Conservation (phyloP, 768 basidiomycete species). For the Boletellus ananas region DNA sequence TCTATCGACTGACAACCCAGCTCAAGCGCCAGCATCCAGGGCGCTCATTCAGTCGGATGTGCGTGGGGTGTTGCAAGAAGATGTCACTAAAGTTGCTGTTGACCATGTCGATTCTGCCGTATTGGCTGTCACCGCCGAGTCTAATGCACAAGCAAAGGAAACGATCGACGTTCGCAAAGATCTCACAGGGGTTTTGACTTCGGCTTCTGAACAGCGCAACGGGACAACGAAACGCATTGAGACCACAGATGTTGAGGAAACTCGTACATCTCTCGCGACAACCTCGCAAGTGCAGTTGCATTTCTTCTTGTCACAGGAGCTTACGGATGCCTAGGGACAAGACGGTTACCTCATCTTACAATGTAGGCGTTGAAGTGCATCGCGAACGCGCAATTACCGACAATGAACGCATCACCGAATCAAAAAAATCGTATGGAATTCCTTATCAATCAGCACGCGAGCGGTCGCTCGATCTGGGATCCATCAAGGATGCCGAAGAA, state of each 20-base stretch:
- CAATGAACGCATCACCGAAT: not conserved
- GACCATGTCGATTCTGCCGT: not conserved
- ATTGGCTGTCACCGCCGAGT: not conserved
- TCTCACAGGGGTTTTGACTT: not conserved
- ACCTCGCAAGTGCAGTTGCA: not conserved
- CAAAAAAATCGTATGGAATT: not conserved
- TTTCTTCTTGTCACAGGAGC: not conserved
- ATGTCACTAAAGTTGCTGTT: not conserved
- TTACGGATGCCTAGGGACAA: conserved; percentile 4
- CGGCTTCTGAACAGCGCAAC: not conserved
- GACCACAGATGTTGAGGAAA: not conserved
- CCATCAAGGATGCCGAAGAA: not conserved
- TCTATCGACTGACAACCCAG: not conserved
- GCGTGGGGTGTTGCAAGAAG: not conserved
- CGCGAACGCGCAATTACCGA: not conserved
- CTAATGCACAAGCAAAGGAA: not conserved
- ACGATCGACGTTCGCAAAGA: not conserved
- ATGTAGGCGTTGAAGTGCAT: not conserved
- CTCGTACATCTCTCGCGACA: not conserved
- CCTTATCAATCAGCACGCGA: not conserved
- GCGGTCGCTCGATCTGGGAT: not conserved
- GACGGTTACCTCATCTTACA: not conserved
- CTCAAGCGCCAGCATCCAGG: not conserved
- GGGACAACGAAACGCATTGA: not conserved
- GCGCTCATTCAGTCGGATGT: not conserved